phyloP scores from a whole-genome alignment of 2,329 filamentous ascomycete species.

The Macroventuria anomochaeta region DNA sequence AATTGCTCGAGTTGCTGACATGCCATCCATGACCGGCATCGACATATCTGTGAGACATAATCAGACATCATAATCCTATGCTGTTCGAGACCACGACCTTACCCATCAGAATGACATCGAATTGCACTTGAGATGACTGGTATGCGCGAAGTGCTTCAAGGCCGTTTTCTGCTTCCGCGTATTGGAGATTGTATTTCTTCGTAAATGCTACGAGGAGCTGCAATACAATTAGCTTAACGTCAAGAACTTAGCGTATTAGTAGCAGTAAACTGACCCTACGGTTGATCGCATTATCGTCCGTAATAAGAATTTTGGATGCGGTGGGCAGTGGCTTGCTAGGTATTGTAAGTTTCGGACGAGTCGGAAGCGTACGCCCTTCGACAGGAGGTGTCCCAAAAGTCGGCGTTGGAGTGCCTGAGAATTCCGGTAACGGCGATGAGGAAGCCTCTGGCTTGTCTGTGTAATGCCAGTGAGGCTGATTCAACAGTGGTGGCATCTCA shows the following conservation, averaged over 20 bases:
- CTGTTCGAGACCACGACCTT: background rate
- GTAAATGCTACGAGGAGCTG: conserved; percentile 44
- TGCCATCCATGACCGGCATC: conserved; percentile 49
- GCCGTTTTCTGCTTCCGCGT: conserved; percentile 42
- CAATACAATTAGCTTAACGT: conserved; percentile 10
- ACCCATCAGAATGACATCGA: conserved; percentile 45
- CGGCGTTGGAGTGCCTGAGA: background rate
- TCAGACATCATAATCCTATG: background rate
- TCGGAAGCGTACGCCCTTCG: background rate
- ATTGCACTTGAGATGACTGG: conserved; percentile 18
- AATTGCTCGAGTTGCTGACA: conserved; percentile 43
- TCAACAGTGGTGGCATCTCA: conserved; percentile 3
- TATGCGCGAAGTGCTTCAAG: conserved; percentile 41
- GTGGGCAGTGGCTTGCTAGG: background rate
- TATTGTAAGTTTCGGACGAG: background rate
- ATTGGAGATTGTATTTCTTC: conserved; percentile 32
- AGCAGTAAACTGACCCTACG: conserved; percentile 34
- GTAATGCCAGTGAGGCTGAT: conserved; percentile 2
- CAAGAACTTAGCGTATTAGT: background rate
- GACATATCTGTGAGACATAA: conserved; percentile 35
- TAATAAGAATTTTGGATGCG: conserved; percentile 38
- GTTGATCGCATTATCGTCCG: conserved; percentile 51
- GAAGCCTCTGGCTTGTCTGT: background rate
- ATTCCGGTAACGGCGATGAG: background rate
- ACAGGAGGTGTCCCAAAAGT: background rate